A percentile compares a stretch with the other conserved stretches of the same genome.
phyloP scores from a whole-genome alignment of 257 asterid species.

The Mitragyna speciosa region DNA sequence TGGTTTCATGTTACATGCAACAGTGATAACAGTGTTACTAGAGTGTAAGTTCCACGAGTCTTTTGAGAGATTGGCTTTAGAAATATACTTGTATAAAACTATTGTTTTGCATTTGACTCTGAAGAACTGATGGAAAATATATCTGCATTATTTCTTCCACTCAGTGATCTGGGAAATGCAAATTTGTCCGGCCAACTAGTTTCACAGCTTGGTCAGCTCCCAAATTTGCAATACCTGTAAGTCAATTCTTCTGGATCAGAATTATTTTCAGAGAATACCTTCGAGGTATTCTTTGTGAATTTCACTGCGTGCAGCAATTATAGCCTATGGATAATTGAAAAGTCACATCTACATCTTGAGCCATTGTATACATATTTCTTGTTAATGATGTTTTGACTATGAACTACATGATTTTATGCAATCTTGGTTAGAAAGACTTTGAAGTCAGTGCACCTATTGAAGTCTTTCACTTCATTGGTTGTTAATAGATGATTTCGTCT shows the following conservation, averaged over 20 bases:
- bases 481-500: not conserved
- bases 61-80: slow-evolving; percentile 10
- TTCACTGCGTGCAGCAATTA: not conserved
- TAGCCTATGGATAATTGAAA: not conserved
- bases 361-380: not conserved
- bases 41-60: slow-evolving; percentile 67
- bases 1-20: slow-evolving; percentile 98
- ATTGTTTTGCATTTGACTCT: not conserved
- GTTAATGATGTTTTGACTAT: not conserved
- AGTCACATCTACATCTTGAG: no score
- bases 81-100: not conserved
- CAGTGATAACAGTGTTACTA: slow-evolving; percentile 71
- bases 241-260: slow-evolving; percentile 29
- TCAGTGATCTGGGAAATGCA: slow-evolving; percentile 96
- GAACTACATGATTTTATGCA: not conserved
- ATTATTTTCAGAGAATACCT: not conserved
- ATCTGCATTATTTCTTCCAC: slow-evolving; percentile 19
- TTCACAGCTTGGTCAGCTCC: slow-evolving; percentile 88
- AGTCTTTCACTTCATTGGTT: no score
- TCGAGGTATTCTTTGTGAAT: not conserved
- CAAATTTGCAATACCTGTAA: slow-evolving; percentile 82
- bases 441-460: no score
- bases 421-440: not conserved
- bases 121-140: slow-evolving; percentile 5
- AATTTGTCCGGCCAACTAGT: slow-evolving; percentile 83